Conservation (phyloP, 2,329 filamentous ascomycete genomes). For the Paracorniculantispora psalliotae region DNA sequence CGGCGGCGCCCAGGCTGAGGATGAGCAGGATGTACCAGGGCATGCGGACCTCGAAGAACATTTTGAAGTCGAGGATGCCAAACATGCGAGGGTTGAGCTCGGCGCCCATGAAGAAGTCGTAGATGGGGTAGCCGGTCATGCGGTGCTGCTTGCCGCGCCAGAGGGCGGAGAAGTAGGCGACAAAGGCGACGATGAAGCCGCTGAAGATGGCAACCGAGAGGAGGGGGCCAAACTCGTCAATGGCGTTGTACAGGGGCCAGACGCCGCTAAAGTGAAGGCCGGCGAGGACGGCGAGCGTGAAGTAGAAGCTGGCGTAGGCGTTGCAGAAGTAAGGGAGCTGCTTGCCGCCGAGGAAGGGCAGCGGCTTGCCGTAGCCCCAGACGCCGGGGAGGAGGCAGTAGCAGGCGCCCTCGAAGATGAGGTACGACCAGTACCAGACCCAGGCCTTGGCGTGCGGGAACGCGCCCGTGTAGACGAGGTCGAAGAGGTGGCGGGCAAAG, state of each 20-base stretch:
- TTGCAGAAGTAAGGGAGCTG: slow-evolving; percentile 95
- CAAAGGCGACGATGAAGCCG: slow-evolving; percentile 74
- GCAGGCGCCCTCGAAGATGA: slow-evolving; percentile 74
- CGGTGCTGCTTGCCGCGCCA: slow-evolving; percentile 78
- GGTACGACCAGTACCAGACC: slow-evolving; percentile 92
- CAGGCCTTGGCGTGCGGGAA: slow-evolving; percentile 80
- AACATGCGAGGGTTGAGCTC: slow-evolving; percentile 87
- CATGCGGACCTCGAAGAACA: slow-evolving; percentile 92
- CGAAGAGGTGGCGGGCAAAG: slow-evolving; percentile 65
- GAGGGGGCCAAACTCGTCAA: slow-evolving; percentile 92
- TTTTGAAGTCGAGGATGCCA: slow-evolving; percentile 85
- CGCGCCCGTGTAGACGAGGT: slow-evolving; percentile 75
- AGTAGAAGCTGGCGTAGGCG: slow-evolving; percentile 80
- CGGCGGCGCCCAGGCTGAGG: slow-evolving; percentile 68
- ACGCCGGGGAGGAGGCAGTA: slow-evolving; percentile 87
- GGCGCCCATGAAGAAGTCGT: slow-evolving; percentile 92
- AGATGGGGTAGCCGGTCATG: slow-evolving; percentile 82
- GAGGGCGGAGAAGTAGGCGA: slow-evolving; percentile 83
- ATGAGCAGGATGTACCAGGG: slow-evolving; percentile 90
- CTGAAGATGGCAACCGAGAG: slow-evolving; percentile 91
- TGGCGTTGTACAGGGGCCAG: slow-evolving; percentile 85
- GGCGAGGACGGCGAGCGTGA: slow-evolving; percentile 68
- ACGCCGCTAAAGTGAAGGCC: slow-evolving; percentile 73
- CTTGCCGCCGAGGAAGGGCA: slow-evolving; percentile 76
- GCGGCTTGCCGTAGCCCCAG: slow-evolving; percentile 80